Conservation (phyloP, 257 asterid species). For the Ehretia macrophylla region DNA sequence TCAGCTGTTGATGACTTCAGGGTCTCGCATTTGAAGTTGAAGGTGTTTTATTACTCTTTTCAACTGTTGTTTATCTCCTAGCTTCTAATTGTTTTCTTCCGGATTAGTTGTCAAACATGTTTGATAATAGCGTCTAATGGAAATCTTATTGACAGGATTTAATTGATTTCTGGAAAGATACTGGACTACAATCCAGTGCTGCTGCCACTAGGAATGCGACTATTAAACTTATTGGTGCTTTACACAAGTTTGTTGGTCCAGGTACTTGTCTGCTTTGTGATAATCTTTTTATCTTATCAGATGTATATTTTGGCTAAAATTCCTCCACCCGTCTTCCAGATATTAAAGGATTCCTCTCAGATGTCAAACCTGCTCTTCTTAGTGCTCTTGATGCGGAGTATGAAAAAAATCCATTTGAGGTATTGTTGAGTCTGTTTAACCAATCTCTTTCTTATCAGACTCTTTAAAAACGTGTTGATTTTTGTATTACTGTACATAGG, state of each 20-base stretch:
- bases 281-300: conserved; percentile 5
- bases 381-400: conserved; percentile 96
- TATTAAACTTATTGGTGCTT: conserved; percentile 74
- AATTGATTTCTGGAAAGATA: conserved; percentile 95
- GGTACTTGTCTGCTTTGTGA: conserved; percentile 44
- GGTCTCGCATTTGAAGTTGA: conserved; percentile 64
- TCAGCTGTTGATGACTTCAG: conserved; percentile 93
- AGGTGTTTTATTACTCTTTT: conserved; percentile 46
- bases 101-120: neutral
- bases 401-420: conserved; percentile 97
- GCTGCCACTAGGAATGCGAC: conserved; percentile 96
- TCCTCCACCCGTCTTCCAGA: conserved; percentile 38
- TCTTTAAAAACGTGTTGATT: conserved; percentile 10
- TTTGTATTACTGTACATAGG: conserved; percentile 37
- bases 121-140: neutral
- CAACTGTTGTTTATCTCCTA: neutral
- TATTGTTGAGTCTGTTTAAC: conserved; percentile 17
- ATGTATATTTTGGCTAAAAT: conserved; percentile 24
- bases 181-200: conserved; percentile 95
- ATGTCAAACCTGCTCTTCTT: conserved; percentile 97
- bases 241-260: conserved; percentile 99
- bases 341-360: conserved; percentile 86
- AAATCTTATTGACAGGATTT: conserved; percentile 58
- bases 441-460: conserved; percentile 6
- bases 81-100: neutral